Base-by-base conservation (phyloP, 2,329 filamentous ascomycete genomes). In the Alternaria brassicae region DNA sequence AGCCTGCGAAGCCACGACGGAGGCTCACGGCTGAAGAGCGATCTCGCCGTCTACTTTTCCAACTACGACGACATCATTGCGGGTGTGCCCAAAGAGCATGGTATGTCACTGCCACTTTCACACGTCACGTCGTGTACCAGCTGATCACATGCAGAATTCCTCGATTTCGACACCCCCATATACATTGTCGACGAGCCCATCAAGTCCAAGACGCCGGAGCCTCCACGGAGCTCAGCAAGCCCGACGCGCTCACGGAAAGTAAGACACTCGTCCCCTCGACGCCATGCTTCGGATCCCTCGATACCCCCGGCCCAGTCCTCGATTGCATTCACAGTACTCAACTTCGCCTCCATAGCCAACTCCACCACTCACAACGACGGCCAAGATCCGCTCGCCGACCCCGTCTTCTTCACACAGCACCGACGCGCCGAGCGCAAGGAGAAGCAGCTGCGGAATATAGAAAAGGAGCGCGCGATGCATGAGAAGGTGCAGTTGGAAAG, bases 31-130 rank as follows among this genome's bases (percentile, higher is more conserved):
- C 89, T 93, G 80, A 97, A 96, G 83, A 97, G 93, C 79, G 93
- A 97, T 74, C 84, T 98, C 61, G 89, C 93, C 36, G 86, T 88
- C 47, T 98, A 97, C 80, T 97, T 98, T 73, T 89, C 91, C 52
- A 93, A 96, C 72, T 98, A 97, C 78, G 93, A 97, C 78, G 92
- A 96, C 75, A 87, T 97, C 67, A 92, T 98, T 79, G 93, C 91
- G 62, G 91, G 96, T 74, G 89, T 92, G 63, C 87, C 89, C 37
- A 90, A 90, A 70, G 89, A 93, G 78, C 83, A 89, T 69, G 89
- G 93, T 93, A 85, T 76, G 68, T 68, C 67, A 8, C 48, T 58
- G 41, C 67, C 67, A 8, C 48, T 58, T 40, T 62, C 69, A 40
- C 62, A 53, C 60, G 8, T 50, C 39, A 23, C 50, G 36, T 17